A percentile compares a stretch with the other conserved stretches of the same genome.
These are phyloP conservation scores for Trebouxia sp. DNA, from an alignment of 139 green algal genomes.

Conservation along the genomic window DNA sequence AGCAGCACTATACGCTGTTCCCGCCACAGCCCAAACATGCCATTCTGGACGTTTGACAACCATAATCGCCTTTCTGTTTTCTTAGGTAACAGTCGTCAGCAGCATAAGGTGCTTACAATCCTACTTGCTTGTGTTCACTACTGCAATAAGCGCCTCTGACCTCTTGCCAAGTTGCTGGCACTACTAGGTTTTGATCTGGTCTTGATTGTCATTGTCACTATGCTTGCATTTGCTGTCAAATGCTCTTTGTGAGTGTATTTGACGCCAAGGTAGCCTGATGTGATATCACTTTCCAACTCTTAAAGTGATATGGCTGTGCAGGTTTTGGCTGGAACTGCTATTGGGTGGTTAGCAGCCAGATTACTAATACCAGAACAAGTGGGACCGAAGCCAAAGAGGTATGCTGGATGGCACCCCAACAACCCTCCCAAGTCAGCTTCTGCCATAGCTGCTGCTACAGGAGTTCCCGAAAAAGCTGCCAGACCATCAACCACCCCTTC, in stretches of 20 bases:
- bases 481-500: conserved; percentile 17
- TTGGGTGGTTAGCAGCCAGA: conserved; percentile 27
- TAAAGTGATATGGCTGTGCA: background rate
- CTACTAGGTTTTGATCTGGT: no score
- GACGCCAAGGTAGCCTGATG: no score
- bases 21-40: background rate
- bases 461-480: conserved; percentile 34
- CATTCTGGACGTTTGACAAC: background rate
- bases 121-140: no score
- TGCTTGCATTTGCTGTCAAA: no score
- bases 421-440: conserved; percentile 29
- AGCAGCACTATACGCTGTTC: background rate
- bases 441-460: conserved; percentile 44
- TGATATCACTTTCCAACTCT: background rate
- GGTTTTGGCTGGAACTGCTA: conserved; percentile 6
- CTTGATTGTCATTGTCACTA: no score
- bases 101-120: no score
- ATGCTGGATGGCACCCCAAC: conserved; percentile 30
- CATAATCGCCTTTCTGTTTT: no score
- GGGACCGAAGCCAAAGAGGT: conserved; percentile 19
- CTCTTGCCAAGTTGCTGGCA: no score
- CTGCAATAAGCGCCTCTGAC: no score
- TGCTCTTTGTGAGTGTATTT: background rate
- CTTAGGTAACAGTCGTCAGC: no score
- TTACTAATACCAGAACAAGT: conserved; percentile 32